Conservation (phyloP, 345 rosid genomes). For the Brassica incana region DNA sequence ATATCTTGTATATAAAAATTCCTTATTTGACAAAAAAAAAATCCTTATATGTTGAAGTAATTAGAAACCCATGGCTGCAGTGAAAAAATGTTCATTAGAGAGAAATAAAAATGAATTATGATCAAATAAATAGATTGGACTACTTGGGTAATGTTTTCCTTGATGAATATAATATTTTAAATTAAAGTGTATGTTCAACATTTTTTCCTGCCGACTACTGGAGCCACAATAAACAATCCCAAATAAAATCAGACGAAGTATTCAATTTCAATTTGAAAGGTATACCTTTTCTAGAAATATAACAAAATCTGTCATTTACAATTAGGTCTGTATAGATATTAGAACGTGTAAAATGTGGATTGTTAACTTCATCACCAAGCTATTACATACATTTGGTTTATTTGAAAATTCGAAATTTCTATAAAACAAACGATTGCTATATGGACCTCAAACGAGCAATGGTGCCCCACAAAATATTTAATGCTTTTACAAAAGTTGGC, state of each 20-base stretch:
- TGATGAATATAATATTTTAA: background rate
- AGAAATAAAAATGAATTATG: background rate
- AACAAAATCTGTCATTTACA: background rate
- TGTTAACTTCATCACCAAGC: conserved; percentile 38
- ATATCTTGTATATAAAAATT: background rate
- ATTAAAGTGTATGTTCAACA: background rate
- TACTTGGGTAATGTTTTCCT: background rate
- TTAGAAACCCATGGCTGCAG: background rate
- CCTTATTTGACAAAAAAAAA: background rate
- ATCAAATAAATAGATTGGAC: background rate
- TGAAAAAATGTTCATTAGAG: background rate
- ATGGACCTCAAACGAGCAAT: background rate
- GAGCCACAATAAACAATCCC: background rate
- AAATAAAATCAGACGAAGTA: background rate
- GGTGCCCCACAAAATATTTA: conserved; percentile 36
- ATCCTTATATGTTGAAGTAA: background rate
- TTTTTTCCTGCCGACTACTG: background rate
- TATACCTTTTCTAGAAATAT: background rate
- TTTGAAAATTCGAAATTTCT: background rate
- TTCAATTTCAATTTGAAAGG: conserved; percentile 10
- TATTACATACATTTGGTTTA: conserved; percentile 35
- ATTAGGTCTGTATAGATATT: background rate
- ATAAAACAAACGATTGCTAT: background rate
- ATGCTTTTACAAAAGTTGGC: conserved; percentile 8
- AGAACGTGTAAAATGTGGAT: conserved; percentile 32